phyloP scores from a whole-genome alignment of 2,329 filamentous ascomycete species.

The Colletotrichum filicis region DNA sequence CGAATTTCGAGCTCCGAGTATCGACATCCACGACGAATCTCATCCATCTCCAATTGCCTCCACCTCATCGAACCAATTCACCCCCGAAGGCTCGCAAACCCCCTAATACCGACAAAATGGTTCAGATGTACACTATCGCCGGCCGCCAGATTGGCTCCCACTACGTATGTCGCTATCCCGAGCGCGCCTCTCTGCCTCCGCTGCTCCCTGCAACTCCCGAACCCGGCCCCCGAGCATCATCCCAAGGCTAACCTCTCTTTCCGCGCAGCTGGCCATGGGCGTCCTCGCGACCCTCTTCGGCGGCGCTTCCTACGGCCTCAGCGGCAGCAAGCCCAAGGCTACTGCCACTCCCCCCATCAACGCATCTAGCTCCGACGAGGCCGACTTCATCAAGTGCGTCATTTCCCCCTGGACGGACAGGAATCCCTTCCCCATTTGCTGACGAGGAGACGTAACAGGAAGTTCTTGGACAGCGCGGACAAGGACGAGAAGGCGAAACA shows the following conservation, averaged over 20 bases:
- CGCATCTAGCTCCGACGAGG: constrained; percentile 70
- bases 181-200: constrained; percentile 4
- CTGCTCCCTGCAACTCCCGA: constrained; percentile 6
- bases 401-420: background rate
- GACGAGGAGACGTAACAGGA: constrained; percentile 47
- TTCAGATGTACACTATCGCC: constrained; percentile 64
- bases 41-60: constrained; percentile 42
- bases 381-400: constrained; percentile 72
- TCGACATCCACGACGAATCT: constrained; percentile 25
- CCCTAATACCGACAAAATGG: constrained; percentile 54
- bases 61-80: constrained; percentile 42
- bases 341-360: constrained; percentile 67
- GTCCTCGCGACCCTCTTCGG: constrained; percentile 62
- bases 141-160: constrained; percentile 71
- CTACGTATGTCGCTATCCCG: constrained; percentile 59
- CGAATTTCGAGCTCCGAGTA: constrained; percentile 38
- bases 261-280: constrained; percentile 65
- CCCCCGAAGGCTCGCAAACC: constrained; percentile 38
- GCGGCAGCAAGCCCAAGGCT: constrained; percentile 56
- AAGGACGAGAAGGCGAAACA: constrained; percentile 56
- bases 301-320: constrained; percentile 48
- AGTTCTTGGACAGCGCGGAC: constrained; percentile 58
- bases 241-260: constrained; percentile 36
- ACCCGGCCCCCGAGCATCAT: constrained; percentile 19
- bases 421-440: background rate